A percentile compares a stretch with the other conserved stretches of the same genome.
phyloP scores from a whole-genome alignment of 495 filamentous ascomycete species.

The Lichenothelia convexa region DNA sequence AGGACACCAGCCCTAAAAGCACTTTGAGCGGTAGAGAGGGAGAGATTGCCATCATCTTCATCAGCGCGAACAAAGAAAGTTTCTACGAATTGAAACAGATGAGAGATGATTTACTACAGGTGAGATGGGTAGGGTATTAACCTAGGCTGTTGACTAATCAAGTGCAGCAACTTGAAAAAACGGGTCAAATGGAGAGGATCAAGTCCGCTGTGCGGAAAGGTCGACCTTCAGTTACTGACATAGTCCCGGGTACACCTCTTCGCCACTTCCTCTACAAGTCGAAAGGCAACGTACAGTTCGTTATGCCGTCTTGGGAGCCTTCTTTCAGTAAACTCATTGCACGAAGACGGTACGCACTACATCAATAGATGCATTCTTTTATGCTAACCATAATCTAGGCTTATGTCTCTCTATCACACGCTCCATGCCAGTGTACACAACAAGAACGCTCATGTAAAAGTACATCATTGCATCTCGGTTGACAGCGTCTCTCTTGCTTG shows the following conservation, averaged over 20 bases:
- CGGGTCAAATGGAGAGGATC: conserved; percentile 56
- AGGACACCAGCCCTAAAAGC: conserved; percentile 14
- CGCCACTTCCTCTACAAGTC: conserved; percentile 93
- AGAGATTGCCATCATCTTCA: conserved; percentile 77
- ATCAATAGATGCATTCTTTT: no score
- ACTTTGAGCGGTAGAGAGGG: conserved; percentile 34
- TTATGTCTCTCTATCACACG: conserved; percentile 5
- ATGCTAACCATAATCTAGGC: neutral
- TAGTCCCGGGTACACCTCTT: conserved; percentile 61
- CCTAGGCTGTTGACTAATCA: neutral
- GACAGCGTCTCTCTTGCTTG: conserved; percentile 69
- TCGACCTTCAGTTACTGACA: conserved; percentile 48
- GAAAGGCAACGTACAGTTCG: conserved; percentile 81
- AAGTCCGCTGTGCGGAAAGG: conserved; percentile 50
- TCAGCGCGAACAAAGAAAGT: conserved; percentile 77
- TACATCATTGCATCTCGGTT: conserved; percentile 57
- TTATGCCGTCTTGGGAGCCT: conserved; percentile 59
- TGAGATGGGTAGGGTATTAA: conserved; percentile 10
- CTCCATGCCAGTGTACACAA: conserved; percentile 71
- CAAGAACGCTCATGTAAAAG: conserved; percentile 66
- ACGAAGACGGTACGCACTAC: neutral
- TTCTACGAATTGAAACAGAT: conserved; percentile 81
- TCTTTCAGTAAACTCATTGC: neutral
- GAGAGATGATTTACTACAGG: conserved; percentile 60
- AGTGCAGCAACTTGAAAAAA: conserved; percentile 43